These are phyloP conservation scores for Gossypium gossypioides DNA, from an alignment of 441 rosid genomes.

Conservation along the genomic window DNA sequence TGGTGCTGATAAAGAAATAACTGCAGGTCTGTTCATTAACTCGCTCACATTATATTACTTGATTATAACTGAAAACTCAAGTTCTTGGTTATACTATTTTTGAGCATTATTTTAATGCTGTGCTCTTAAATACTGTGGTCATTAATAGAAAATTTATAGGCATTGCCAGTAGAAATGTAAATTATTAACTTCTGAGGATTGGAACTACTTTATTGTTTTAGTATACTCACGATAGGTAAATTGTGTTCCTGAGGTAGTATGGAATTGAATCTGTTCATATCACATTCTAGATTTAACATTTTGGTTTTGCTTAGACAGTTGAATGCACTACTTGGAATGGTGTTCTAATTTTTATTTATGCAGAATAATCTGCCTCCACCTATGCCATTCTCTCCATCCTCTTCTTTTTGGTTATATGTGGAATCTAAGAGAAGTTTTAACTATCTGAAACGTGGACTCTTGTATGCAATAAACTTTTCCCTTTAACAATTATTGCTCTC, in stretches of 20 bases:
- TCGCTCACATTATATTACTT: not conserved
- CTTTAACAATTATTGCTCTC: not conserved
- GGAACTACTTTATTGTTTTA: not conserved
- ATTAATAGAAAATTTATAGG: slow-evolving; percentile 1
- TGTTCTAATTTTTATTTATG: slow-evolving; percentile 3
- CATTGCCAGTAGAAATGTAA: not conserved
- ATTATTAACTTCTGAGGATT: not conserved
- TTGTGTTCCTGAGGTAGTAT: not conserved
- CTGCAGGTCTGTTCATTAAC: slow-evolving; percentile 44
- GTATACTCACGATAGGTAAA: not conserved
- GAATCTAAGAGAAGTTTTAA: not conserved
- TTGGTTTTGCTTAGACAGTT: not conserved
- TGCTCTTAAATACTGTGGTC: not conserved
- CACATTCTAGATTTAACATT: not conserved
- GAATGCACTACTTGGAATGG: not conserved
- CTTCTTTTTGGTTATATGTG: not conserved
- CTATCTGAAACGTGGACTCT: not conserved
- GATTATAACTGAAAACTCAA: not conserved
- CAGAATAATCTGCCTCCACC: not conserved
- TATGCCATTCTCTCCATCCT: not conserved
- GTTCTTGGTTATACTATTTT: not conserved
- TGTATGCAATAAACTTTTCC: not conserved
- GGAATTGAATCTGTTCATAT: not conserved
- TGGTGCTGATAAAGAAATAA: slow-evolving; percentile 62
- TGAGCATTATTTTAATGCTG: not conserved